Evolutionary conservation across 2,329 filamentous ascomycete species (phyloP).

Genomic region (Parastagonospora nodorum): DNA sequence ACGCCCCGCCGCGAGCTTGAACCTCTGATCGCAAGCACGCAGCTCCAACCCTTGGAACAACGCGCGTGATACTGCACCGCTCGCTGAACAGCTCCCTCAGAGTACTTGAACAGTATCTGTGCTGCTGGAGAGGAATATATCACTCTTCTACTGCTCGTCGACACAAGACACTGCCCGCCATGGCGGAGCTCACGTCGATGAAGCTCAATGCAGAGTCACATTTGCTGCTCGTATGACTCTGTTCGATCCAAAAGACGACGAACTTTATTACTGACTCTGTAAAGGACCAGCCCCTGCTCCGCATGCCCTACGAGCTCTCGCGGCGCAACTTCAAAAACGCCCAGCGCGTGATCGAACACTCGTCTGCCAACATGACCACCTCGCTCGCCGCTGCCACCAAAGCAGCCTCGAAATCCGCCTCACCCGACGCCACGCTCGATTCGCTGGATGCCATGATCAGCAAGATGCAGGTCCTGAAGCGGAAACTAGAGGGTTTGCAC

Average conservation of each 20-base stretch:
- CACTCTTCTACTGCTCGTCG: background rate
- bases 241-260: background rate
- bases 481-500: constrained; percentile 78
- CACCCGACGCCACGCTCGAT: constrained; percentile 61
- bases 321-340: constrained; percentile 92
- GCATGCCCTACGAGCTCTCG: constrained; percentile 88
- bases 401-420: constrained; percentile 62
- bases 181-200: constrained; percentile 59
- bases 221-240: constrained; percentile 67
- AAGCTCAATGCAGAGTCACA: constrained; percentile 77
- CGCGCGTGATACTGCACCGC: too few relatives aligned
- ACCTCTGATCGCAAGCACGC: too few relatives aligned
- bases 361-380: constrained; percentile 66
- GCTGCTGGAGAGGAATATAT: background rate
- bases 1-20: too few relatives aligned
- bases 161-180: constrained; percentile 21
- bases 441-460: constrained; percentile 83
- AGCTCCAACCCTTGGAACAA: too few relatives aligned
- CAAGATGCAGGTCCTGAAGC: constrained; percentile 83
- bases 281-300: constrained; percentile 91
- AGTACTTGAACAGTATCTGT: too few relatives aligned
- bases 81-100: too few relatives aligned
- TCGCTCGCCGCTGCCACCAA: constrained; percentile 61
- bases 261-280: constrained; percentile 2
- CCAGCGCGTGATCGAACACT: constrained; percentile 76